Percentiles rank a stretch among this genome's conserved stretches.
Conservation (phyloP, 2,329 filamentous ascomycete genomes). For the Aspergillus texensis region DNA sequence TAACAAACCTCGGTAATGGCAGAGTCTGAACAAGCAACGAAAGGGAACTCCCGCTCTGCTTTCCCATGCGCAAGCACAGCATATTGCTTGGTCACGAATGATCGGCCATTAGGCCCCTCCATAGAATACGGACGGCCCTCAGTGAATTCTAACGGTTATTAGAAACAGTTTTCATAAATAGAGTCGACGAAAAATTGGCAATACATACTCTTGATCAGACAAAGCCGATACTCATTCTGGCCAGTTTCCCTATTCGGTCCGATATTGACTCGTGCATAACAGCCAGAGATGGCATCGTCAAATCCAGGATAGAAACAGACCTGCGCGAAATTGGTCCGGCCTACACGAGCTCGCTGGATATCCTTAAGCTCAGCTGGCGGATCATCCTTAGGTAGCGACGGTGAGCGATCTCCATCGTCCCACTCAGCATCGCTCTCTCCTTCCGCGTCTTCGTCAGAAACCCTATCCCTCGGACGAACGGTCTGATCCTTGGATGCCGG, state of each 20-base stretch:
- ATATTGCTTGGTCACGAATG: conserved; percentile 84
- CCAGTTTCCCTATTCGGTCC: conserved; percentile 74
- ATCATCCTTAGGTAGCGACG: conserved; percentile 61
- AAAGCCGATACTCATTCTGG: conserved; percentile 82
- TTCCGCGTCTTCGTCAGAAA: conserved; percentile 65
- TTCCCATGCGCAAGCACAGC: conserved; percentile 80
- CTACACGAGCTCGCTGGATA: conserved; percentile 80
- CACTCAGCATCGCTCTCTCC: conserved; percentile 81
- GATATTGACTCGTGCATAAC: conserved; percentile 82
- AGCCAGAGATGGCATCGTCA: conserved; percentile 76
- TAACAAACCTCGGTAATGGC: conserved; percentile 74
- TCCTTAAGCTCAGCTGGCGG: conserved; percentile 75
- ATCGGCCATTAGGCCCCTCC: conserved; percentile 70
- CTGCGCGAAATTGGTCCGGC: conserved; percentile 81
- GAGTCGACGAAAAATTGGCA: not conserved
- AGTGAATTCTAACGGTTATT: conserved; percentile 63
- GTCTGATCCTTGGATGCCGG: conserved; percentile 55
- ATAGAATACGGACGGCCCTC: conserved; percentile 83
- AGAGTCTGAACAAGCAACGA: conserved; percentile 85
- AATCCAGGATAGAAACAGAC: conserved; percentile 94
- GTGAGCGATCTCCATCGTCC: conserved; percentile 61
- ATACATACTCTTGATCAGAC: conserved; percentile 75
- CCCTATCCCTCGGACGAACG: conserved; percentile 62
- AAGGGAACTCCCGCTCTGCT: conserved; percentile 81
- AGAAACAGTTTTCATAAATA: not conserved